These are phyloP conservation scores for Tolypocladium pustulatum DNA, from an alignment of 2,329 filamentous ascomycete species.

Conservation along the genomic window DNA sequence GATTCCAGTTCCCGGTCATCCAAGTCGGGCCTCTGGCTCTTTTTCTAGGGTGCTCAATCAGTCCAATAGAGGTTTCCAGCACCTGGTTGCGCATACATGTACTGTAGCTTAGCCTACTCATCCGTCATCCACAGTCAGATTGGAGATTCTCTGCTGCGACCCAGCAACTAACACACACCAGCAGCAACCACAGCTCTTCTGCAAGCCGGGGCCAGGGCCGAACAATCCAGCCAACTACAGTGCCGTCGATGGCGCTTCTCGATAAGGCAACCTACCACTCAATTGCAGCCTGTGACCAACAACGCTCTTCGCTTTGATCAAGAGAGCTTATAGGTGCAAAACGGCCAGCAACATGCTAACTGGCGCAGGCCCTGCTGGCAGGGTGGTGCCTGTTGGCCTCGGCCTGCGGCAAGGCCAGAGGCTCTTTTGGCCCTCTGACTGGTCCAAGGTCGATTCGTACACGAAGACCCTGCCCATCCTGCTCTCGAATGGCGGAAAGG, in stretches of 20 bases:
- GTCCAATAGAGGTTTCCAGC: neutral
- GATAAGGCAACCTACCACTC: neutral
- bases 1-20: neutral
- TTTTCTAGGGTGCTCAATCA: neutral
- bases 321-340: neutral
- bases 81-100: too few species aligned
- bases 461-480: slow-evolving; percentile 4
- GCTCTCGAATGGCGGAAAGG: neutral
- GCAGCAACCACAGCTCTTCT: too few species aligned
- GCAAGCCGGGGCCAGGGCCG: too few species aligned
- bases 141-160: neutral
- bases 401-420: slow-evolving; percentile 7
- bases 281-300: neutral
- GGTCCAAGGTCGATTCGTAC: too few species aligned
- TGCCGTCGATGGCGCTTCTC: neutral
- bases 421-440: slow-evolving; percentile 12
- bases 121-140: too few species aligned
- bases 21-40: neutral
- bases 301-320: neutral
- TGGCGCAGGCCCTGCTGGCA: neutral
- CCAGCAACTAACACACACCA: neutral
- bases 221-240: neutral
- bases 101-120: too few species aligned
- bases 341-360: neutral
- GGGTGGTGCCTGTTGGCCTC: slow-evolving; percentile 1